These are phyloP conservation scores for Auriscalpium orientale DNA, from an alignment of 768 basidiomycete species.

Conservation along the genomic window DNA sequence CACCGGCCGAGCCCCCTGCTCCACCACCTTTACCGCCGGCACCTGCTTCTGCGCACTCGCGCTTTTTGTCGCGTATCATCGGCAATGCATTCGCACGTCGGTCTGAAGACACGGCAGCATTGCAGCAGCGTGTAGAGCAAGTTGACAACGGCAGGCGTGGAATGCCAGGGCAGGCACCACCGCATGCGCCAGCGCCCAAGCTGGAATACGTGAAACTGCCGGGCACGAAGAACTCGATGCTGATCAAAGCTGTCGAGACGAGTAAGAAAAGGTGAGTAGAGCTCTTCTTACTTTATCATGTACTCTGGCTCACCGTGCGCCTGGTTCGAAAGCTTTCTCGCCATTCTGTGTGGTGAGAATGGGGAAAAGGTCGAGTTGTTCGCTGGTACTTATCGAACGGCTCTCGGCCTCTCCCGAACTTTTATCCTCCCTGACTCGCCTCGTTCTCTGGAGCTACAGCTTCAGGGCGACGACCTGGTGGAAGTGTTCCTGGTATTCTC, in stretches of 20 bases:
- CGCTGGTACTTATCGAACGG: constrained; percentile 86
- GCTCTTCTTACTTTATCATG: background rate
- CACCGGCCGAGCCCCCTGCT: background rate
- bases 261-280: constrained; percentile 67
- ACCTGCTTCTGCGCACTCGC: constrained; percentile 36
- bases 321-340: constrained; percentile 60
- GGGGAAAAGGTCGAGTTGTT: constrained; percentile 93
- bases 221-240: constrained; percentile 77
- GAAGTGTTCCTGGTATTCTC: constrained; percentile 88
- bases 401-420: constrained; percentile 83
- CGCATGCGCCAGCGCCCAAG: constrained; percentile 68
- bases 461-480: constrained; percentile 89
- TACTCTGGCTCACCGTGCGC: background rate
- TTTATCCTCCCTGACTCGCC: constrained; percentile 92
- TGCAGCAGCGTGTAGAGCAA: constrained; percentile 28
- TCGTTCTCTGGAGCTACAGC: constrained; percentile 74
- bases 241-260: constrained; percentile 86
- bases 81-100: constrained; percentile 57
- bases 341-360: constrained; percentile 86
- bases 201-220: constrained; percentile 90
- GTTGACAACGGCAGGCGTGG: constrained; percentile 31
- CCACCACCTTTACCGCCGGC: background rate
- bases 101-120: constrained; percentile 43
- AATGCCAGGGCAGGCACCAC: constrained; percentile 26
- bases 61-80: constrained; percentile 67